These are phyloP conservation scores for Lipomyces mesembrius DNA, from an alignment of 805 yeast genomes.

Conservation along the genomic window DNA sequence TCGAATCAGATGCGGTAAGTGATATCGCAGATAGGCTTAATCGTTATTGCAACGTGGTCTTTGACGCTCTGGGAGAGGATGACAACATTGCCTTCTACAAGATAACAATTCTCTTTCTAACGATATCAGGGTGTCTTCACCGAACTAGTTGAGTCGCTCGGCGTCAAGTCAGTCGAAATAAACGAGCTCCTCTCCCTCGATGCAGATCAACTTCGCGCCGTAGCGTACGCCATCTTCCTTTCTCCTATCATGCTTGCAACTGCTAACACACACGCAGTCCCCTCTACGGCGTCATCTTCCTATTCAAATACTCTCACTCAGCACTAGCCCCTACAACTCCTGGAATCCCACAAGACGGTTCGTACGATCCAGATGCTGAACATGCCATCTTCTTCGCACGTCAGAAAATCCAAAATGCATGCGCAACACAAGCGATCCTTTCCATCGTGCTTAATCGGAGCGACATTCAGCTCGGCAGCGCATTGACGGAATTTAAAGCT, in stretches of 20 bases:
- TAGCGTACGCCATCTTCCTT: conserved; percentile 34
- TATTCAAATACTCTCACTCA: conserved; percentile 62
- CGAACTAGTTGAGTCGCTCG: conserved; percentile 61
- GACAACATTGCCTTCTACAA: neutral
- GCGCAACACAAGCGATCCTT: conserved; percentile 75
- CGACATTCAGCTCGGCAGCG: conserved; percentile 54
- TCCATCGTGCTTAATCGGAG: conserved; percentile 57
- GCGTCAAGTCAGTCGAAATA: conserved; percentile 58
- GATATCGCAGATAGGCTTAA: neutral
- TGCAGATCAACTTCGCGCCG: conserved; percentile 46
- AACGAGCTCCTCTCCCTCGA: conserved; percentile 64
- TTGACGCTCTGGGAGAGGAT: neutral
- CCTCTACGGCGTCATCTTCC: conserved; percentile 63
- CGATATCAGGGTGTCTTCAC: conserved; percentile 62
- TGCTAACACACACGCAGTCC: conserved; percentile 42
- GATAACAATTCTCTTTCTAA: conserved; percentile 18
- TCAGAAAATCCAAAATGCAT: conserved; percentile 69
- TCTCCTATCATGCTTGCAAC: neutral
- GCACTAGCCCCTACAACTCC: conserved; percentile 39
- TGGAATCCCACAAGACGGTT: conserved; percentile 52
- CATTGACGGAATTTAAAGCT: conserved; percentile 53
- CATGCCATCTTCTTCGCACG: conserved; percentile 60
- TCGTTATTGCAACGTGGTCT: neutral
- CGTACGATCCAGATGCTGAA: conserved; percentile 47
- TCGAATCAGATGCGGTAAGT: conserved; percentile 64